phyloP scores from a whole-genome alignment of 805 yeast species.

The Teunomyces stri region DNA sequence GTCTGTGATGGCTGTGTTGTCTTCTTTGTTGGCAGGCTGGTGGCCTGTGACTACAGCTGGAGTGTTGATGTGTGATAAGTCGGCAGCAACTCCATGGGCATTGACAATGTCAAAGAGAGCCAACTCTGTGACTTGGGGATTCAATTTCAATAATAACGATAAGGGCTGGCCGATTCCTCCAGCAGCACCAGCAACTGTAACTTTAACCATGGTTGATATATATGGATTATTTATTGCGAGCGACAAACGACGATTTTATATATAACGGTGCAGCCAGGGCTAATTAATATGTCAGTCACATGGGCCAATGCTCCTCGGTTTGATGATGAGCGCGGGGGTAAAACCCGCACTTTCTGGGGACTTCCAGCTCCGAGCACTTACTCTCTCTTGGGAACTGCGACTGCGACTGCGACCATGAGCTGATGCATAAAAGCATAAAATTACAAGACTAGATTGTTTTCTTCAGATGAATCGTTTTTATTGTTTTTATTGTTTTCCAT shows the following conservation, averaged over 20 bases:
- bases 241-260: neutral
- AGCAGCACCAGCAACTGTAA: slow-evolving; percentile 49
- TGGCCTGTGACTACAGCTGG: slow-evolving; percentile 39
- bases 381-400: too few relatives aligned
- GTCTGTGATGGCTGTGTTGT: slow-evolving; percentile 31
- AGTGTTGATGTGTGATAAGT: slow-evolving; percentile 41
- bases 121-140: slow-evolving; percentile 36
- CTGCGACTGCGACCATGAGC: too few relatives aligned
- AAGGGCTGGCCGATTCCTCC: slow-evolving; percentile 51
- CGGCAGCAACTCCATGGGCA: slow-evolving; percentile 47
- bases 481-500: neutral
- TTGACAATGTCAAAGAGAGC: slow-evolving; percentile 44
- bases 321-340: slow-evolving; percentile 1
- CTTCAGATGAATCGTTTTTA: too few relatives aligned
- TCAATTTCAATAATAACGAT: slow-evolving; percentile 41
- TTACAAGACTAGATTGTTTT: too few relatives aligned
- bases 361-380: neutral
- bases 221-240: neutral
- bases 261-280: neutral
- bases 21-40: slow-evolving; percentile 40
- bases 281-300: slow-evolving; percentile 3
- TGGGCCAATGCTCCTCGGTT: slow-evolving; percentile 3
- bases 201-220: slow-evolving; percentile 33
- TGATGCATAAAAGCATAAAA: too few relatives aligned
- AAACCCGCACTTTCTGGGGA: neutral